phyloP scores from a whole-genome alignment of 768 basidiomycete species.

The Mycena indigotica region DNA sequence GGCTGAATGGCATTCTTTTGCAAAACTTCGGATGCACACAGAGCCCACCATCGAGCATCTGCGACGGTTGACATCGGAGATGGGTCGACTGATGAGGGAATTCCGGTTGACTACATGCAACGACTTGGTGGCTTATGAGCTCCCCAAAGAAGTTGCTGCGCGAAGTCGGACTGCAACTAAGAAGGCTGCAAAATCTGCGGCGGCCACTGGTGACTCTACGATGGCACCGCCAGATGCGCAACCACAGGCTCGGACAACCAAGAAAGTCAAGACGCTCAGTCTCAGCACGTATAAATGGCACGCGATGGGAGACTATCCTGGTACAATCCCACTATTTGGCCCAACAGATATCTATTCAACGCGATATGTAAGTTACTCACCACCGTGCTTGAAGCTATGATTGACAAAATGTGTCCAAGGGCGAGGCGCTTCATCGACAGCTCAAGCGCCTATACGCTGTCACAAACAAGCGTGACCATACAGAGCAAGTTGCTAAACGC shows the following conservation, averaged over 20 bases:
- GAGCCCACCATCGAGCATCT: slow-evolving; percentile 31
- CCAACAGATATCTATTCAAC: slow-evolving; percentile 30
- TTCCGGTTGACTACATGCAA: slow-evolving; percentile 31
- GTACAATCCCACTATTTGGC: slow-evolving; percentile 24
- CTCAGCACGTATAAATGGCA: slow-evolving; percentile 33
- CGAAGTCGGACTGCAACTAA: slow-evolving; percentile 8
- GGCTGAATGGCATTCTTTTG: slow-evolving; percentile 38
- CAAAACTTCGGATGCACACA: slow-evolving; percentile 41
- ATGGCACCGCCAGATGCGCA: background rate
- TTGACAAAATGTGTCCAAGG: background rate
- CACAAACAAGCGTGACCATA: slow-evolving; percentile 1
- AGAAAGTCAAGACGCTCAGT: slow-evolving; percentile 25
- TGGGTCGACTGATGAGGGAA: slow-evolving; percentile 29
- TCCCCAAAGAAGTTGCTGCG: slow-evolving; percentile 30
- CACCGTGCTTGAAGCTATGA: background rate
- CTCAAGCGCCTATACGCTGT: background rate
- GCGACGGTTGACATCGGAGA: slow-evolving; percentile 17
- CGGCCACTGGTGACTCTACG: background rate
- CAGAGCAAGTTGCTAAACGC: background rate
- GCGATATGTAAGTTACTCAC: slow-evolving; percentile 16
- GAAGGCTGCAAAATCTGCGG: background rate
- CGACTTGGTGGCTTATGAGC: slow-evolving; percentile 28
- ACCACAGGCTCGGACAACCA: too few species aligned
- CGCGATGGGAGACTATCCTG: slow-evolving; percentile 26
- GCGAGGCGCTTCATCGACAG: background rate